Base-by-base conservation (phyloP, 2,329 filamentous ascomycete species). In the Botryotinia globosa region DNA sequence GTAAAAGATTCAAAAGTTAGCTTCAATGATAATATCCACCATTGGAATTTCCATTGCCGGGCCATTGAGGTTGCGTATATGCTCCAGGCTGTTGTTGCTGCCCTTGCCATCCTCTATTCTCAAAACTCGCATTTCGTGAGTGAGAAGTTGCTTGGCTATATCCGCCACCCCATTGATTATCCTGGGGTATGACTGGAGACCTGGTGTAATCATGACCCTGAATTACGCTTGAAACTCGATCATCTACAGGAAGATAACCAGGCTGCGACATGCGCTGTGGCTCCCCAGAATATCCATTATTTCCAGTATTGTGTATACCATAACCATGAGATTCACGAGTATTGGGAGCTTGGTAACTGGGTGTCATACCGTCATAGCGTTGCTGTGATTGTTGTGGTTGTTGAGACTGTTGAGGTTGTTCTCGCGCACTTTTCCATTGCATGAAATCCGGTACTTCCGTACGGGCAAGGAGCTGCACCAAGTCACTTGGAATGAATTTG, bases 391-490 rank as follows among this genome's bases (percentile, higher is more conserved):
- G 51, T 56, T 56, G 51, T 56, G 51, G 10, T 42, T 67, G 64
- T 67, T 67, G 64, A 9, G 64, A 6, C 54, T 54, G 63, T 66
- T 67, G 65, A 64, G 71, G 73, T 54, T 78, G 75, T 18, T 81
- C 81, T 72, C 80, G 80, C 25, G 76, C 78, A 48, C 83, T 80
- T 79, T 88, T 89, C 85, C 88, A 89, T 44, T 85, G 83, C 45
- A 82, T 82, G 75, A 86, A 87, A 74, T 89, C 87, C 0, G 92
- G 92, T 16, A 96, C 85, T 37, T 88, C 84, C 10, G 91, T 89
- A 71, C 89, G 87, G 45, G 90, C 87, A 34, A 99, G 84, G 58
- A 98, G 84, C 45, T 89, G 87, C 10, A 96, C 91, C 83, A 98
- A 85, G 73, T 87, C 90, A 48, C 89, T 85, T 0, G 94, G 84